Conservation (phyloP, 768 basidiomycete genomes). For the Solioccasus polychromus region DNA sequence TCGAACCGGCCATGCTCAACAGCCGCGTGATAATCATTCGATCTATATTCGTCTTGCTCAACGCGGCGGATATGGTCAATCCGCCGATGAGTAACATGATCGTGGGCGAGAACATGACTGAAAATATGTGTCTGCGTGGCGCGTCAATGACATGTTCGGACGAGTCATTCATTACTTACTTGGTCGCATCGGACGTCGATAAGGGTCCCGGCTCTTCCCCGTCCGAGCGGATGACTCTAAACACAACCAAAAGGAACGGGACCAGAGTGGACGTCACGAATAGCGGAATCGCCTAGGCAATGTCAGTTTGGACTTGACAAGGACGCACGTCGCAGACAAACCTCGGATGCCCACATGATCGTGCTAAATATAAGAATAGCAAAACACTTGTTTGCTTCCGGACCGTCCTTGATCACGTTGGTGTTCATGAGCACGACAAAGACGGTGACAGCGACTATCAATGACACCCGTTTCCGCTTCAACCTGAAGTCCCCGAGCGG, state of each 20-base stretch:
- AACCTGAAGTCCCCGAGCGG: slow-evolving; percentile 66
- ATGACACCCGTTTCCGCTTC: slow-evolving; percentile 58
- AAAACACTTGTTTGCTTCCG: slow-evolving; percentile 84
- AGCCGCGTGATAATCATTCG: slow-evolving; percentile 87
- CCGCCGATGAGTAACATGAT: slow-evolving; percentile 98
- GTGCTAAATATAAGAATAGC: slow-evolving; percentile 89
- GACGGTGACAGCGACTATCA: slow-evolving; percentile 52
- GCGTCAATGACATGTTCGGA: neutral
- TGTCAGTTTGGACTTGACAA: neutral
- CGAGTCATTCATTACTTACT: slow-evolving; percentile 46
- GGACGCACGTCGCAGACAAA: slow-evolving; percentile 24
- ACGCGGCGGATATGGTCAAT: slow-evolving; percentile 94
- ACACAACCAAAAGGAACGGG: slow-evolving; percentile 82
- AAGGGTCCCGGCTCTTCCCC: slow-evolving; percentile 51
- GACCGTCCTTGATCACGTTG: slow-evolving; percentile 49
- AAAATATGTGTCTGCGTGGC: slow-evolving; percentile 74
- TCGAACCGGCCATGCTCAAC: slow-evolving; percentile 85
- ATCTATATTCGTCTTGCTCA: slow-evolving; percentile 95
- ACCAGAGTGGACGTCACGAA: slow-evolving; percentile 95
- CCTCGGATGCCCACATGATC: slow-evolving; percentile 96
- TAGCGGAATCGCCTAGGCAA: slow-evolving; percentile 83
- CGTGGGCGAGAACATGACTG: slow-evolving; percentile 94
- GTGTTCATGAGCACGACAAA: slow-evolving; percentile 63
- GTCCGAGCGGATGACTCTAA: slow-evolving; percentile 64
- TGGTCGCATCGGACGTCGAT: slow-evolving; percentile 69